A percentile compares a stretch with the other conserved stretches of the same genome.
These are phyloP conservation scores for Ceratocystis destructans DNA, from an alignment of 2,329 filamentous ascomycete genomes.

Conservation along the genomic window DNA sequence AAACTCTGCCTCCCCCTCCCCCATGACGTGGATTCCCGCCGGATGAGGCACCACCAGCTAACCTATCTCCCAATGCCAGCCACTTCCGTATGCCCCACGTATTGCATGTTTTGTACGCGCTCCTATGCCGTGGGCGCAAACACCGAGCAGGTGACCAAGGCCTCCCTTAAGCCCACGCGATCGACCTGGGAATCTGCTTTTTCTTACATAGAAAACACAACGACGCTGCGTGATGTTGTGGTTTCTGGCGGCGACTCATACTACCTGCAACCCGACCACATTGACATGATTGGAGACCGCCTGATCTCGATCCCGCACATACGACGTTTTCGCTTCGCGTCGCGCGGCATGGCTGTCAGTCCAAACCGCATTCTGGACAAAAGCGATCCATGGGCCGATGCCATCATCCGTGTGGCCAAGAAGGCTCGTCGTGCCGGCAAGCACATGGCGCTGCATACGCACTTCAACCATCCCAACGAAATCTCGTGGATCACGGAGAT, in stretches of 20 bases:
- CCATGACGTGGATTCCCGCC: neutral
- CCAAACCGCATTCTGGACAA: conserved; percentile 42
- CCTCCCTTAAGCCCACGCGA: conserved; percentile 28
- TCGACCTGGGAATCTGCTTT: conserved; percentile 43
- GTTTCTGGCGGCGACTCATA: conserved; percentile 51
- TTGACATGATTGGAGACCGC: conserved; percentile 40
- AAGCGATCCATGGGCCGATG: conserved; percentile 39
- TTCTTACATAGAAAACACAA: conserved; percentile 39
- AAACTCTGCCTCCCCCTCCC: neutral
- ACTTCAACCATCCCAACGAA: conserved; percentile 50
- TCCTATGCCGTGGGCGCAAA: conserved; percentile 44
- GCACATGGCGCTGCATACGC: conserved; percentile 48
- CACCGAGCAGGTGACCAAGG: conserved; percentile 39
- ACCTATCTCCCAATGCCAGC: conserved; percentile 27
- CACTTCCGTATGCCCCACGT: conserved; percentile 46
- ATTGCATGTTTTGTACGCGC: conserved; percentile 49
- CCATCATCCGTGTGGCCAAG: conserved; percentile 38
- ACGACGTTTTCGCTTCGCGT: conserved; percentile 45
- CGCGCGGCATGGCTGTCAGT: conserved; percentile 47
- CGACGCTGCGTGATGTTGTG: conserved; percentile 42
- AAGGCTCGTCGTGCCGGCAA: conserved; percentile 41
- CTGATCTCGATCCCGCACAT: conserved; percentile 45
- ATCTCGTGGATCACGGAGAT: conserved; percentile 45
- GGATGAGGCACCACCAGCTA: neutral
- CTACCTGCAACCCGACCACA: conserved; percentile 39